Evolutionary conservation across 306 rosid species (phyloP), one percentile per base, ranked within the genome.

Genomic region (Neltuma alba): DNA sequence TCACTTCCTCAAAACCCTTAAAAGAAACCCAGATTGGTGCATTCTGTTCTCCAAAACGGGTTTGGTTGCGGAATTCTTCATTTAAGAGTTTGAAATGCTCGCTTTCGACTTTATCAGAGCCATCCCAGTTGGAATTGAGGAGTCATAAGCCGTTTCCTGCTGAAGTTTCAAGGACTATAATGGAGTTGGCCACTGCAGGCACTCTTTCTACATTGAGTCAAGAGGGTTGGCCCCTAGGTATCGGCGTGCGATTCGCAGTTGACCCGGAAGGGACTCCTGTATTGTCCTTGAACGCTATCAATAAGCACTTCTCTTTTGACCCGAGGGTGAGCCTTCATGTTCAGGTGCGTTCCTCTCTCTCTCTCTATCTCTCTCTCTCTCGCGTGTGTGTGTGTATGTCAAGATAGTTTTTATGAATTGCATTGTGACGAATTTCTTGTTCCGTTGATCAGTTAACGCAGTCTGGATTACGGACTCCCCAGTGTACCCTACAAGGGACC

Each of bases 161-260:
- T n/a, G 97, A 94, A 86, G 88, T 89, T 64, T 94, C 97, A 9
- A 83, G 97, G 81, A 94, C 97, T 15, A 87, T 94, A 20, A 80
- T 94, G 95, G 99, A 92, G 81, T 76, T 94, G 60, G 89, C 91
- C 5, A 86, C 78, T 10, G 89, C 81, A 9, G 99, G 97, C 1
- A 91, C 97, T 9, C 91, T 94, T 38, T 89, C 93, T 12, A 85
- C 91, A 2, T 69, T 89, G 71, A 88, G 82, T 54, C 81, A 76
- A 42, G 90, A 87, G 27, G 93, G 93, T 70, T 89, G 81, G 86
- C 99, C 97, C 45, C 77, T 92, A 7, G 99, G 97, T 1, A 75
- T 89, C 38, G 99, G 99, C 9, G 95, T 92, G 8, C 87, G 86
- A 0, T 94, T 91, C 72, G 91, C 88, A 0, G 97, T 92, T 80